A percentile compares a stretch with the other conserved stretches of the same genome.
phyloP scores from a whole-genome alignment of 2,329 filamentous ascomycete species.

The Penicillium digitatum region DNA sequence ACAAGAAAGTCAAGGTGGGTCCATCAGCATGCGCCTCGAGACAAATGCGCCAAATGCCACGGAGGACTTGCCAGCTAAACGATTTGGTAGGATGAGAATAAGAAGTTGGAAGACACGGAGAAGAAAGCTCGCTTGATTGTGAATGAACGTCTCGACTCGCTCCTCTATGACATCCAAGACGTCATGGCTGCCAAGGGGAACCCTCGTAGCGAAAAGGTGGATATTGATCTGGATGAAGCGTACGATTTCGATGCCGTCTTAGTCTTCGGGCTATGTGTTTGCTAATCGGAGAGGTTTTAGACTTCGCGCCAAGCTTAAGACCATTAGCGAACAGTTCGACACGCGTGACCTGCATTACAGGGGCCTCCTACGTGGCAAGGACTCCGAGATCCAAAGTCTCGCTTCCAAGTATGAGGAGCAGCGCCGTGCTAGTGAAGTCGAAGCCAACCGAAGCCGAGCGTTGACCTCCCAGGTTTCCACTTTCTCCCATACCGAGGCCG shows the following conservation, averaged over 20 bases:
- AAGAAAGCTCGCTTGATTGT: slow-evolving; percentile 76
- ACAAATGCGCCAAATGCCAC: background rate
- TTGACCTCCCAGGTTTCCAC: slow-evolving; percentile 89
- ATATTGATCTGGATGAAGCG: slow-evolving; percentile 87
- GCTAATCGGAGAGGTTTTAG: slow-evolving; percentile 32
- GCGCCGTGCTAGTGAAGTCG: slow-evolving; percentile 79
- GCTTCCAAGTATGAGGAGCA: slow-evolving; percentile 85
- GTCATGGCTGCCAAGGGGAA: slow-evolving; percentile 84
- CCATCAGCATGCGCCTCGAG: background rate
- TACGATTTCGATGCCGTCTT: slow-evolving; percentile 48
- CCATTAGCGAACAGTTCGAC: slow-evolving; percentile 94
- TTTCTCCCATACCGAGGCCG: slow-evolving; percentile 92
- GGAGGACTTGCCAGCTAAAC: slow-evolving; percentile 5
- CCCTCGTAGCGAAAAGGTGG: slow-evolving; percentile 72
- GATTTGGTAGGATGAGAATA: slow-evolving; percentile 73
- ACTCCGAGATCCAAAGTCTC: slow-evolving; percentile 90
- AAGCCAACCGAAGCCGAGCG: slow-evolving; percentile 73
- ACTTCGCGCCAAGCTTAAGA: slow-evolving; percentile 74
- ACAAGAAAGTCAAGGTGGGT: slow-evolving; percentile 92
- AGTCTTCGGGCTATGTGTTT: background rate
- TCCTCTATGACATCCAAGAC: slow-evolving; percentile 80
- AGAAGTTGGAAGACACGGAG: slow-evolving; percentile 80
- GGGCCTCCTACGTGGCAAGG: slow-evolving; percentile 85
- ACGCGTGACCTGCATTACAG: slow-evolving; percentile 92
- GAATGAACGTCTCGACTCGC: slow-evolving; percentile 75